Conservation (phyloP, 345 rosid genomes). For the Arabis alpina region DNA sequence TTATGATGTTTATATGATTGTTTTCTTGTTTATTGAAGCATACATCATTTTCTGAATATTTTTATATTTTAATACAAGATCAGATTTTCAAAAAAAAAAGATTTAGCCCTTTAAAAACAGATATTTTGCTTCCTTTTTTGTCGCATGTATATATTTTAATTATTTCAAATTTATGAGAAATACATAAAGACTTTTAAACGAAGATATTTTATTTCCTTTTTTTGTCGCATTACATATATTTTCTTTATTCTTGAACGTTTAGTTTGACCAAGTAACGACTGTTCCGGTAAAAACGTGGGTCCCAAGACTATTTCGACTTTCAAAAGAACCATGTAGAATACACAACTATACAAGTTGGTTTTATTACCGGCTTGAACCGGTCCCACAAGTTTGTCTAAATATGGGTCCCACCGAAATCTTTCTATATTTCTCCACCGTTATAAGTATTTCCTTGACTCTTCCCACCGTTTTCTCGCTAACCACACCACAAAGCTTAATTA, state of each 20-base stretch:
- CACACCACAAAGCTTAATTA: background rate
- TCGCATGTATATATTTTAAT: background rate
- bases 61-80: too few species aligned
- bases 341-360: background rate
- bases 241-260: background rate
- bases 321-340: background rate
- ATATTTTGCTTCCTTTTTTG: slow-evolving; percentile 17
- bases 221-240: background rate
- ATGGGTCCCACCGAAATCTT: slow-evolving; percentile 10
- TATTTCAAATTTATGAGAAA: too few species aligned
- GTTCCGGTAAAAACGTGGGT: slow-evolving; percentile 30
- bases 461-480: slow-evolving; percentile 13
- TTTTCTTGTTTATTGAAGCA: too few species aligned
- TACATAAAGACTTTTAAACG: too few species aligned
- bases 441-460: slow-evolving; percentile 4
- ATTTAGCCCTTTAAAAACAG: background rate
- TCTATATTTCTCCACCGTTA: slow-evolving; percentile 3
- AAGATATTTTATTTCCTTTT: too few species aligned
- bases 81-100: too few species aligned
- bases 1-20: too few species aligned
- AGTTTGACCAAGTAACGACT: slow-evolving; percentile 27
- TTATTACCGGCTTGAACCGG: slow-evolving; percentile 28
- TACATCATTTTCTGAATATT: too few species aligned
- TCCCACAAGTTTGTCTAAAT: background rate
- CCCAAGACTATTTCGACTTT: slow-evolving; percentile 9